Percentiles rank a stretch among this genome's conserved stretches.
Evolutionary conservation across 257 asterid genomes (phyloP).

Genomic region (Primulina tabacum): DNA sequence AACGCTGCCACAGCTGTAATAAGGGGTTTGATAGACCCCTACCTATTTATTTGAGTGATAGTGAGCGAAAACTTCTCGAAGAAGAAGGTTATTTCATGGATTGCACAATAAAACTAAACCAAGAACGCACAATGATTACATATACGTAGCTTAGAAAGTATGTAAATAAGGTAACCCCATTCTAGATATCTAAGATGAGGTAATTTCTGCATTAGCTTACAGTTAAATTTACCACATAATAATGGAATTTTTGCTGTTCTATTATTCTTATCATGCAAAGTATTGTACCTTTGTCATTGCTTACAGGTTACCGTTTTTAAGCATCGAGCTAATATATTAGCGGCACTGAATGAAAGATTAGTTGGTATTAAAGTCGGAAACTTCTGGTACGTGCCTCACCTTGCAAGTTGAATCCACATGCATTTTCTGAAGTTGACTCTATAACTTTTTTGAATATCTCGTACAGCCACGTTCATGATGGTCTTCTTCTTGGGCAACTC

Average conservation of each 20-base stretch:
- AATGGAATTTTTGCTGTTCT: background rate
- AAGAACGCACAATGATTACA: too few relatives aligned
- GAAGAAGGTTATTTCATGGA: too few relatives aligned
- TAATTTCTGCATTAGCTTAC: background rate
- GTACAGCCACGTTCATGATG: slow-evolving; percentile 82
- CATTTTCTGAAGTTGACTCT: slow-evolving; percentile 17
- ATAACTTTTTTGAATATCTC: slow-evolving; percentile 15
- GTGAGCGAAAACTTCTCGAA: too few relatives aligned
- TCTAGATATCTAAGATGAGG: too few relatives aligned
- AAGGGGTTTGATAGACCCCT: too few relatives aligned
- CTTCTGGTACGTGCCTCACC: slow-evolving; percentile 66
- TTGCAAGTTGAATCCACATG: slow-evolving; percentile 24
- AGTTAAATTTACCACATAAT: background rate
- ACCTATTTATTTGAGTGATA: too few relatives aligned
- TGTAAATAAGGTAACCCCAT: too few relatives aligned
- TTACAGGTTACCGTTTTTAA: slow-evolving; percentile 85
- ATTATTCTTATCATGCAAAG: slow-evolving; percentile 1
- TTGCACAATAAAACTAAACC: too few relatives aligned
- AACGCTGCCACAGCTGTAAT: too few relatives aligned
- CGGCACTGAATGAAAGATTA: slow-evolving; percentile 75
- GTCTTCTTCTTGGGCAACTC: slow-evolving; percentile 89
- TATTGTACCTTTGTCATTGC: slow-evolving; percentile 23
- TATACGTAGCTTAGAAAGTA: too few relatives aligned
- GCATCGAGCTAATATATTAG: slow-evolving; percentile 74
- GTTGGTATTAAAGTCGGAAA: slow-evolving; percentile 89